Percentiles rank a stretch among this genome's conserved stretches.
phyloP scores from a whole-genome alignment of 257 asterid species.

The Nicotiana paniculata region DNA sequence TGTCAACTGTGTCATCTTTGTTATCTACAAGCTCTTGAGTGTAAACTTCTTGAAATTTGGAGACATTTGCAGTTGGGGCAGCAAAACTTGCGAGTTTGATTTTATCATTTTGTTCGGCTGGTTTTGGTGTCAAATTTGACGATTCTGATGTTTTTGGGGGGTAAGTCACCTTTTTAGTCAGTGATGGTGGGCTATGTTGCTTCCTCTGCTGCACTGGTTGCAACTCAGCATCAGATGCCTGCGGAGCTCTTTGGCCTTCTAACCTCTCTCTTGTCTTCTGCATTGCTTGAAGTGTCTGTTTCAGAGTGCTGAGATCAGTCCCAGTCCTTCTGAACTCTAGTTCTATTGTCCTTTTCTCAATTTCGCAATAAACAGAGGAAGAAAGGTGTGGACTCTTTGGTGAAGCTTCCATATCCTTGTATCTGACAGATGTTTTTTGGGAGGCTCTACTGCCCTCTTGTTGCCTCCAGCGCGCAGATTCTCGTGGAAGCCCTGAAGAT shows the following conservation, averaged over 20 bases:
- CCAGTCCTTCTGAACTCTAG: conserved; percentile 75
- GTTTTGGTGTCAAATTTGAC: conserved; percentile 32
- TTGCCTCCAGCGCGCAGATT: conserved; percentile 81
- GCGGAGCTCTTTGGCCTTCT: conserved; percentile 36
- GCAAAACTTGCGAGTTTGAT: no score
- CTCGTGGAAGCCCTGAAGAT: conserved; percentile 57
- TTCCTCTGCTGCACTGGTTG: conserved; percentile 7
- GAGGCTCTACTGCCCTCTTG: conserved; percentile 33
- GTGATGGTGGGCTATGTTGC: conserved; percentile 26
- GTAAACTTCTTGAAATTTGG: no score
- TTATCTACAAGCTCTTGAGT: no score
- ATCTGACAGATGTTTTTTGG: conserved; percentile 32
- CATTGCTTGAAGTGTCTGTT: conserved; percentile 82
- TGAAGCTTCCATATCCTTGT: conserved; percentile 22
- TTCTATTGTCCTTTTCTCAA: conserved; percentile 70
- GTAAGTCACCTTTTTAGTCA: conserved; percentile 22
- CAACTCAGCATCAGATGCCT: conserved; percentile 16
- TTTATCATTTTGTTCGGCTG: conserved; percentile 8
- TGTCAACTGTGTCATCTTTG: conserved; percentile 29
- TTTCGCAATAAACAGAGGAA: conserved; percentile 67
- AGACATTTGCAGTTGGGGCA: no score
- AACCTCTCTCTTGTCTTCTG: conserved; percentile 56
- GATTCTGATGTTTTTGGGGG: conserved; percentile 35
- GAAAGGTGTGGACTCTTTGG: conserved; percentile 28
- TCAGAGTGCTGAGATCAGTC: conserved; percentile 83